These are phyloP conservation scores for Trichoderma asperellum DNA, from an alignment of 2,329 filamentous ascomycete species.

Conservation along the genomic window DNA sequence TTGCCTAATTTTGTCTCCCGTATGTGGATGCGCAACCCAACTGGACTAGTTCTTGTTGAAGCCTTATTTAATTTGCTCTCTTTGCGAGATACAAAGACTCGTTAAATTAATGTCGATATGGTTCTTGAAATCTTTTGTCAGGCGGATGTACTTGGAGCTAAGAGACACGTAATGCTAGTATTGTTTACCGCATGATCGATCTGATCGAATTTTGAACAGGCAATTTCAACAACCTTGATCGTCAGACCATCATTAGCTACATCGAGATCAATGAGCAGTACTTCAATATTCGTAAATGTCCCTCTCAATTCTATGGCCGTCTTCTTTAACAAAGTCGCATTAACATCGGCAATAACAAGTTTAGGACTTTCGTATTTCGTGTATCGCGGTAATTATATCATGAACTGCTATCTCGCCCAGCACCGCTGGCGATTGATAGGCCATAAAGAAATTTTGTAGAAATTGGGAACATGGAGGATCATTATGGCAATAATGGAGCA, in stretches of 20 bases:
- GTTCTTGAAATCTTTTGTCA: constrained; percentile 6
- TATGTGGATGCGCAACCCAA: neutral
- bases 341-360: neutral
- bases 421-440: too few species aligned
- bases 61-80: constrained; percentile 8
- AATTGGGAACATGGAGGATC: too few species aligned
- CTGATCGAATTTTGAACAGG: neutral
- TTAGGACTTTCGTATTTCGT: constrained; percentile 5
- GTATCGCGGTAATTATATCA: constrained; percentile 9
- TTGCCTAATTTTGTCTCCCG: neutral
- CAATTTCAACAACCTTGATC: neutral
- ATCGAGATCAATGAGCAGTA: neutral
- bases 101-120: neutral
- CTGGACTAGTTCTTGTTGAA: constrained; percentile 3
- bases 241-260: constrained; percentile 2
- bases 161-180: neutral
- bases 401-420: too few species aligned
- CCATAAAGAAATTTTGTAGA: too few species aligned
- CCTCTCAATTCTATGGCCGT: neutral
- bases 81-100: constrained; percentile 6
- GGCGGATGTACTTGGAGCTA: neutral
- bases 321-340: neutral
- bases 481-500: too few species aligned
- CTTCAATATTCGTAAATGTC: neutral
- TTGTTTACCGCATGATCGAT: constrained; percentile 18